A percentile compares a stretch with the other conserved stretches of the same genome.
Conservation (phyloP, 805 yeast species). For the Torulaspora quercuum region DNA sequence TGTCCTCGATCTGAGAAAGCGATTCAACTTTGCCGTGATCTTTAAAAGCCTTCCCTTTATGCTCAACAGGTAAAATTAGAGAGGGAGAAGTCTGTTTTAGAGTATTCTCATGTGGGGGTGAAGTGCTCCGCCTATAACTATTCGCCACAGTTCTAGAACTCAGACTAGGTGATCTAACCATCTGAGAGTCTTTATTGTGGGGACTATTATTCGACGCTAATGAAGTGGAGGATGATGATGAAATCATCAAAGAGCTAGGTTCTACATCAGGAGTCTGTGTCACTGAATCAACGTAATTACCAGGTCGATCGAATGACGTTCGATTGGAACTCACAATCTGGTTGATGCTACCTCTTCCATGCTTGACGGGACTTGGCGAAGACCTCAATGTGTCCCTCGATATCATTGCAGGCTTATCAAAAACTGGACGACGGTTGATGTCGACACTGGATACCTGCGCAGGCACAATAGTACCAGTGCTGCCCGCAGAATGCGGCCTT, state of each 20-base stretch:
- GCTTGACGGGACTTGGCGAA: slow-evolving; percentile 5
- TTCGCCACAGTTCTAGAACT: slow-evolving; percentile 1
- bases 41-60: too few relatives aligned
- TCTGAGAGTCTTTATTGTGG: neutral
- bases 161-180: slow-evolving; percentile 9
- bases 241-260: neutral
- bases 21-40: too few relatives aligned
- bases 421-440: too few relatives aligned
- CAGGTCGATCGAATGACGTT: slow-evolving; percentile 10
- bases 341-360: slow-evolving; percentile 15
- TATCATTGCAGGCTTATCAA: neutral
- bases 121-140: neutral
- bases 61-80: too few relatives aligned
- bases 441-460: too few relatives aligned
- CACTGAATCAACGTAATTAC: slow-evolving; percentile 18
- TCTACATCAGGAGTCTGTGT: slow-evolving; percentile 21
- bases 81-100: too few relatives aligned
- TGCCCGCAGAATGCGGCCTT: slow-evolving; percentile 9
- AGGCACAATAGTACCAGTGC: slow-evolving; percentile 3
- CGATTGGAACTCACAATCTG: slow-evolving; percentile 12
- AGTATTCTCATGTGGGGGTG: too few relatives aligned
- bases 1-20: neutral
- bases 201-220: slow-evolving; percentile 1
- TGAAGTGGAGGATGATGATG: slow-evolving; percentile 3
- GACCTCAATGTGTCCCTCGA: neutral